Conservation (phyloP, 148 eudicot genomes). For the Fallopia convolvulus region DNA sequence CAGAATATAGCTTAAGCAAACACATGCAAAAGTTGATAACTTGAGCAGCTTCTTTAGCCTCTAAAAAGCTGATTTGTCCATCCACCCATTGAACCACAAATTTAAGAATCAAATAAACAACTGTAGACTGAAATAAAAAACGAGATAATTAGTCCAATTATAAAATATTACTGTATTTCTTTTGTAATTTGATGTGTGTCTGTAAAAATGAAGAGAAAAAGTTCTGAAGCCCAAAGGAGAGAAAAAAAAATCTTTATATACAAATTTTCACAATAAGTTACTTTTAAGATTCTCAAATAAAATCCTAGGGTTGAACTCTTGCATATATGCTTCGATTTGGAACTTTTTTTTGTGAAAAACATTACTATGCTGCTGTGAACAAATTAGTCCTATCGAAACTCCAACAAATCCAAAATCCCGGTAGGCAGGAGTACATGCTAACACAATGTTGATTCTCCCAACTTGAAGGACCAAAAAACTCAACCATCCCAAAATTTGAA, state of each 20-base stretch:
- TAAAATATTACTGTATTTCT: background rate
- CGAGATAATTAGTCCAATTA: conserved; percentile 19
- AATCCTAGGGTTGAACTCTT: background rate
- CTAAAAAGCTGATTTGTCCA: conserved; percentile 85
- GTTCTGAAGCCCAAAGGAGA: background rate
- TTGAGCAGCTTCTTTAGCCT: conserved; percentile 75
- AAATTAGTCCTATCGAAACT: background rate
- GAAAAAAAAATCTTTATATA: background rate
- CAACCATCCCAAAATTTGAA: background rate
- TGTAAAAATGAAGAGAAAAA: background rate
- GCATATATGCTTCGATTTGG: background rate
- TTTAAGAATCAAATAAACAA: conserved; percentile 81
- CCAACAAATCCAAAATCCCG: background rate
- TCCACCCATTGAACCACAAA: conserved; percentile 93
- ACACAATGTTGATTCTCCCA: background rate
- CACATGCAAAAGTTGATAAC: conserved; percentile 76
- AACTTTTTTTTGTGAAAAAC: background rate
- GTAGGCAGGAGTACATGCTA: background rate
- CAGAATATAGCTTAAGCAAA: conserved; percentile 87
- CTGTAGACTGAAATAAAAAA: conserved; percentile 51
- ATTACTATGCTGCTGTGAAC: background rate
- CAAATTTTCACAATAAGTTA: background rate
- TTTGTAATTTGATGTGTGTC: background rate
- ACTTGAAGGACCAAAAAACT: background rate
- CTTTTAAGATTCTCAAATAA: background rate